These are phyloP conservation scores for Morella rubra DNA, from an alignment of 306 rosid species.

Conservation along the genomic window DNA sequence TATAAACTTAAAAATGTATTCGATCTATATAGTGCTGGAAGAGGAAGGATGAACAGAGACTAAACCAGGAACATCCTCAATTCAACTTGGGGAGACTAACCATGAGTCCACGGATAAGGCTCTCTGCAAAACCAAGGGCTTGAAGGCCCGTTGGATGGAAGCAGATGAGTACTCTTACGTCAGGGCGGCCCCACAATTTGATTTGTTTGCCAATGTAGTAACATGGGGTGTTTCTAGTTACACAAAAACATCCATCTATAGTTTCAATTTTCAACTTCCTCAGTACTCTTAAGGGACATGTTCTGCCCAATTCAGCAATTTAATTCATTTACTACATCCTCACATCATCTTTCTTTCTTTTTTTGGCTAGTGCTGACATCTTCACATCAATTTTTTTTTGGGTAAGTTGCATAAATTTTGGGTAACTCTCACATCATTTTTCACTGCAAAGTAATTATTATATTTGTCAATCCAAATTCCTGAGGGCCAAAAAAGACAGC, in stretches of 20 bases:
- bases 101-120: conserved; percentile 9
- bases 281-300: conserved; percentile 36
- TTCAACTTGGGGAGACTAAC: neutral
- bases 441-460: too few relatives aligned
- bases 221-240: conserved; percentile 66
- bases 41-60: too few relatives aligned
- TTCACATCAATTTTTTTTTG: too few relatives aligned
- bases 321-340: conserved; percentile 16
- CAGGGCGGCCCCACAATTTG: conserved; percentile 42
- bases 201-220: conserved; percentile 60
- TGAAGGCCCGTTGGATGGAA: conserved; percentile 23
- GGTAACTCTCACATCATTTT: too few relatives aligned
- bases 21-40: too few relatives aligned
- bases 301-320: conserved; percentile 42
- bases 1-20: too few relatives aligned
- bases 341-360: neutral
- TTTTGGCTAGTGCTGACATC: too few relatives aligned
- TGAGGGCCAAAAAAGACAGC: neutral
- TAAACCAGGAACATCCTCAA: neutral
- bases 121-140: conserved; percentile 7
- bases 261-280: neutral
- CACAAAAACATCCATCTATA: conserved; percentile 38
- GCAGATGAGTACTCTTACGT: conserved; percentile 25
- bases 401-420: too few relatives aligned
- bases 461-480: neutral